Percentiles rank a stretch among this genome's conserved stretches.
Conservation (phyloP, 2,329 filamentous ascomycete genomes). For the Monosporascus sp. region DNA sequence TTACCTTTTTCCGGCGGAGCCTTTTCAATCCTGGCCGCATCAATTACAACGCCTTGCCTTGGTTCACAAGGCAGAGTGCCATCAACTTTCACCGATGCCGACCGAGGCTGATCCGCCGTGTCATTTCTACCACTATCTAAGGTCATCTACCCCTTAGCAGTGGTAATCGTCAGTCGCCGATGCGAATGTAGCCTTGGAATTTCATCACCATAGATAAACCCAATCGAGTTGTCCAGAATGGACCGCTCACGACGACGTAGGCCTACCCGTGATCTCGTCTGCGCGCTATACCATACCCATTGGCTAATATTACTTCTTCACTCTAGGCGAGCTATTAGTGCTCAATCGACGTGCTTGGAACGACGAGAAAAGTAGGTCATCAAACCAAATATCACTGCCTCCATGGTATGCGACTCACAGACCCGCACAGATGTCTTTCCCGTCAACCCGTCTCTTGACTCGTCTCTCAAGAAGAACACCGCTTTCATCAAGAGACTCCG, state of each 20-base stretch:
- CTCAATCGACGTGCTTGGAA: conserved; percentile 85
- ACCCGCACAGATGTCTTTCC: conserved; percentile 62
- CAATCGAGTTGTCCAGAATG: conserved; percentile 44
- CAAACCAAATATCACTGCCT: conserved; percentile 1
- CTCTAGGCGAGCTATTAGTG: conserved; percentile 78
- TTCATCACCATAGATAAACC: conserved; percentile 17
- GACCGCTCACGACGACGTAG: conserved; percentile 61
- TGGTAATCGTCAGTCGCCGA: conserved; percentile 19
- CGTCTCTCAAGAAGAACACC: conserved; percentile 95
- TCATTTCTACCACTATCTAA: conserved; percentile 33
- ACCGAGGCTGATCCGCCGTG: conserved; percentile 35
- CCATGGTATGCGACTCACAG: conserved; percentile 10
- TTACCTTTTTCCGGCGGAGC: neutral
- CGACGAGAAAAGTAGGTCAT: conserved; percentile 68
- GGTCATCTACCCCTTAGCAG: conserved; percentile 40
- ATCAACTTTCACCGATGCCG: conserved; percentile 34
- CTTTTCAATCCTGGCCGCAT: neutral
- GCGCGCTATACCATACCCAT: conserved; percentile 3
- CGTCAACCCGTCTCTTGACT: conserved; percentile 77
- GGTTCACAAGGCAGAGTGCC: conserved; percentile 18
- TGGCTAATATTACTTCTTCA: conserved; percentile 16
- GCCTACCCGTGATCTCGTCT: conserved; percentile 17
- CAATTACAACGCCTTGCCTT: conserved; percentile 5
- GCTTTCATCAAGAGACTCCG: conserved; percentile 95
- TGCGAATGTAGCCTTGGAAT: conserved; percentile 42